These are phyloP conservation scores for Coniochaeta sp. DNA, from an alignment of 2,329 filamentous ascomycete genomes.

Conservation along the genomic window DNA sequence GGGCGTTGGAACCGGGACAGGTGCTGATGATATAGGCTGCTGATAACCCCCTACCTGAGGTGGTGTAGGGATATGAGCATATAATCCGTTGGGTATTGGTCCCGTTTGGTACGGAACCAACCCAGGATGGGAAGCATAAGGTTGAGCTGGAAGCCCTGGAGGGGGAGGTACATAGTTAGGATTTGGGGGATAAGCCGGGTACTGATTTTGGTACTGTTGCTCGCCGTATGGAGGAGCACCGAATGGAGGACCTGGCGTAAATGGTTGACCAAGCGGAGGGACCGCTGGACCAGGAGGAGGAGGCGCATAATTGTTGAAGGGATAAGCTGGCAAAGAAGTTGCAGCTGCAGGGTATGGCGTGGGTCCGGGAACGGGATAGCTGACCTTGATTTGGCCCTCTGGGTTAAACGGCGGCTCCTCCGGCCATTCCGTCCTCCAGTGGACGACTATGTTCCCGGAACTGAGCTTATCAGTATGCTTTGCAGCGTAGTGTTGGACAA, in stretches of 20 bases:
- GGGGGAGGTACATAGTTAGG: not conserved
- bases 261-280: slow-evolving; percentile 12
- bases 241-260: slow-evolving; percentile 22
- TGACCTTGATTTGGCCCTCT: slow-evolving; percentile 36
- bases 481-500: slow-evolving; percentile 76
- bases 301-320: slow-evolving; percentile 10
- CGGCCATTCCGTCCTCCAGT: slow-evolving; percentile 79
- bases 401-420: slow-evolving; percentile 64
- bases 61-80: slow-evolving; percentile 13
- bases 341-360: slow-evolving; percentile 2
- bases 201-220: slow-evolving; percentile 11
- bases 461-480: slow-evolving; percentile 70
- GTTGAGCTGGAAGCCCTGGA: slow-evolving; percentile 5
- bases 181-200: not conserved
- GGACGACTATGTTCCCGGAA: slow-evolving; percentile 62
- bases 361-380: slow-evolving; percentile 7
- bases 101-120: slow-evolving; percentile 5
- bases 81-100: slow-evolving; percentile 11
- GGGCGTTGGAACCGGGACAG: slow-evolving; percentile 4
- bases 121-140: slow-evolving; percentile 3
- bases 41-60: slow-evolving; percentile 3
- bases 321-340: slow-evolving; percentile 4
- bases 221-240: slow-evolving; percentile 22
- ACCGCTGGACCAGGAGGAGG: slow-evolving; percentile 6
- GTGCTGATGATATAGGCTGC: not conserved